Conservation (phyloP, 2,329 filamentous ascomycete species). For the Colletotrichum sp. region DNA sequence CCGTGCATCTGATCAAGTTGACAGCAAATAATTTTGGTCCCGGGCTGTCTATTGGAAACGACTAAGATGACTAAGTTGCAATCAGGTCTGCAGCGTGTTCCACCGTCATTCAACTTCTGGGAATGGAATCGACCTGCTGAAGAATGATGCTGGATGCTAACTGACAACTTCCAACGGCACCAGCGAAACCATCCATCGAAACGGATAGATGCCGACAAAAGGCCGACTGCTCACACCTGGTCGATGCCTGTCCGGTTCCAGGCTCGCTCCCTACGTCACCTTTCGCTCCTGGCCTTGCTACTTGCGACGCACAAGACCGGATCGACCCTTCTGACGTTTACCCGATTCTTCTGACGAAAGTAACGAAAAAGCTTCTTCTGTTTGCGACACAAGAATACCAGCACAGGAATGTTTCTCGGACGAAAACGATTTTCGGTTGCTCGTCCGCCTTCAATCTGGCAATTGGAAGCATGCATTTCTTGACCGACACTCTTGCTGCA, state of each 20-base stretch:
- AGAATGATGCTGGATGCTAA: neutral
- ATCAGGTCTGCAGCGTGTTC: neutral
- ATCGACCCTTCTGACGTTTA: neutral
- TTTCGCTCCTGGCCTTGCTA: neutral
- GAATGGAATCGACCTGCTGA: neutral
- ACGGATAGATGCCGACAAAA: neutral
- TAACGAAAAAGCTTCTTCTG: neutral
- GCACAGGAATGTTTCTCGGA: neutral
- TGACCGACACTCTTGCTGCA: neutral
- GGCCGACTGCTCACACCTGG: neutral
- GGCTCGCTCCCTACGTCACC: neutral
- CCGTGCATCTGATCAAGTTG: neutral
- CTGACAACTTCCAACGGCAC: neutral
- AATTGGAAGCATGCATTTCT: neutral
- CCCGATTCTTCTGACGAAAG: neutral
- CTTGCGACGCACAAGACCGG: neutral
- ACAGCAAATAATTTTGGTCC: neutral
- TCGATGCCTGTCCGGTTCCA: neutral
- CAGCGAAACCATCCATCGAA: neutral
- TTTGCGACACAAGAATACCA: slow-evolving; percentile 2
- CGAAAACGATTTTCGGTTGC: neutral
- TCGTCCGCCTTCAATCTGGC: neutral
- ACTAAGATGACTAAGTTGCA: neutral
- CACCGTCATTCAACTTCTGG: neutral
- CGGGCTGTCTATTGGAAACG: neutral